Evolutionary conservation across 805 yeast genomes (phyloP), one percentile per base, ranked within the genome.

Genomic region (Citeromyces matritensis): DNA sequence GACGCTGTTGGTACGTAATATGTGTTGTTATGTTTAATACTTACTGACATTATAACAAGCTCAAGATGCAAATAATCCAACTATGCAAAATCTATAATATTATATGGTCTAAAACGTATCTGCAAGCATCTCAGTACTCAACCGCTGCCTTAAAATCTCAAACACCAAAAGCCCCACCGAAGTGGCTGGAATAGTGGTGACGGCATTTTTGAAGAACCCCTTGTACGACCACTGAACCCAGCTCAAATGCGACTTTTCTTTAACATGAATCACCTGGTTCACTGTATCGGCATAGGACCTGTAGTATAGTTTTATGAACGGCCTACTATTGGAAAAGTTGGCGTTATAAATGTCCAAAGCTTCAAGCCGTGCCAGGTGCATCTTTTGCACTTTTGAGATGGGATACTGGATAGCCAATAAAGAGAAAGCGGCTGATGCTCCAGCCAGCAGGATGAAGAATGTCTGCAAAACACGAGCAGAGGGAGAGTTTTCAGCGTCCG

Each of bases 321-420:
- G 42, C 19, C 45, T 41, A 11, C 42, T 35, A 26, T 45, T 39
- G 15, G 38, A 32, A 17, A 41, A 40, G 27, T 48, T 43, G 11
- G 63, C 59, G 38, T 65, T 65, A 40, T 63, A 67, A 19, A 77
- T 65, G 47, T 83, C 94, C 35, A 80, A 62, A 0, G 88, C 79
- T 49, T 84, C 95, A 13, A 85, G 57, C 37, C 94, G 62, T 23
- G 84, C 67, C 27, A 80, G 57, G 49, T 86, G 94, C 19, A 86
- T 59, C 40, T 73, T 74, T 43, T 88, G 96, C 25, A 86, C 55
- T 48, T 80, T 82, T 15, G 73, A 59, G 23, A 88, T 58, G 0
- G 97, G 97, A 41, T 77, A 84, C 43, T 84, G 95, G 4, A 86
- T 74, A 3, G 75, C 63, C 37, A 86, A 73, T 13, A 86, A 57